Evolutionary conservation across 805 yeast genomes (phyloP).

Genomic region (Myxozyma kluyveri): DNA sequence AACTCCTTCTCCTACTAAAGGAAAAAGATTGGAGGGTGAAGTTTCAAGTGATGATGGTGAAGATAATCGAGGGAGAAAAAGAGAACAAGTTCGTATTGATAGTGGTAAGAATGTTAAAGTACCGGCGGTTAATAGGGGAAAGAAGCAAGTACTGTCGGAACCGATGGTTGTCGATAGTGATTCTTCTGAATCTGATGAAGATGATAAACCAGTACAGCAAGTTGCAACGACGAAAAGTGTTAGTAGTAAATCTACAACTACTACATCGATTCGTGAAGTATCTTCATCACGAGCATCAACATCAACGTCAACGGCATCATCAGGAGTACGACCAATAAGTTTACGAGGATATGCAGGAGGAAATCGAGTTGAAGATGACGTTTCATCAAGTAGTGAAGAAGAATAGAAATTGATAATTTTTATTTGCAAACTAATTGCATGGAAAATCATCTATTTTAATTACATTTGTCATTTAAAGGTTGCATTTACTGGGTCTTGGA

Average conservation of each 20-base stretch:
- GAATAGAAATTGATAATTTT: slow-evolving; percentile 13
- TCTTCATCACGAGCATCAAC: not conserved
- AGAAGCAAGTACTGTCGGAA: not conserved
- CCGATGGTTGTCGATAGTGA: not conserved
- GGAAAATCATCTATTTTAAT: too few relatives aligned
- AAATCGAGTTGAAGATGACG: slow-evolving; percentile 27
- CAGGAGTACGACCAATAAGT: slow-evolving; percentile 25
- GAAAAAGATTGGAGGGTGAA: not conserved
- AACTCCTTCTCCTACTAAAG: too few relatives aligned
- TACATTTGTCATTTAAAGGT: too few relatives aligned
- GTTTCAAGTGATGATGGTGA: slow-evolving; percentile 5
- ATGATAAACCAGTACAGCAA: slow-evolving; percentile 4
- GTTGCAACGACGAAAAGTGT: not conserved
- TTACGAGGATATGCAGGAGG: slow-evolving; percentile 30
- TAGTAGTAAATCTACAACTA: not conserved
- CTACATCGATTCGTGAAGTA: slow-evolving; percentile 2
- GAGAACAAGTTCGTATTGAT: not conserved
- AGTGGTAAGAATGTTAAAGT: not conserved
- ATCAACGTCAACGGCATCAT: not conserved
- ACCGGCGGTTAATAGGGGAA: not conserved
- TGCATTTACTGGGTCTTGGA: too few relatives aligned
- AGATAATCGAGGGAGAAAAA: not conserved
- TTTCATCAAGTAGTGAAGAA: slow-evolving; percentile 31
- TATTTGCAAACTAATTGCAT: too few relatives aligned
- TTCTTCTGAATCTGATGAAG: slow-evolving; percentile 25